A percentile compares a stretch with the other conserved stretches of the same genome.
Evolutionary conservation across 768 basidiomycete species (phyloP).

Genomic region (Paxillus involutus): DNA sequence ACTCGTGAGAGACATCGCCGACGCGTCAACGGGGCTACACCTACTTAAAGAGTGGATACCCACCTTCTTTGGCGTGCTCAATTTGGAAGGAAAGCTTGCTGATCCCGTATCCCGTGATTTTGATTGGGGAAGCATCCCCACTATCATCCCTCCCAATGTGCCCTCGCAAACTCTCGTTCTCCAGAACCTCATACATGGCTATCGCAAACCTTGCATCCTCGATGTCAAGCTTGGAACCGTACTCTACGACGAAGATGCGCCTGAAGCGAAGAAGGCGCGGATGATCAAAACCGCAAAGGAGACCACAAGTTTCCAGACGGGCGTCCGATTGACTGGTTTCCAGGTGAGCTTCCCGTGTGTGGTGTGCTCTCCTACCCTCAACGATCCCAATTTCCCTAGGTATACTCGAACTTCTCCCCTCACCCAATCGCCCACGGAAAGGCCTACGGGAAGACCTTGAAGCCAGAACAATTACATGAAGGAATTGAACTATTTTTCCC

Average conservation of each 20-base stretch:
- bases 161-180: constrained; percentile 71
- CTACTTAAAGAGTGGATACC: constrained; percentile 62
- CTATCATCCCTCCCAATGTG: constrained; percentile 15
- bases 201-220: constrained; percentile 80
- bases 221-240: constrained; percentile 93
- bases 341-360: constrained; percentile 52
- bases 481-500: constrained; percentile 84
- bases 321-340: constrained; percentile 85
- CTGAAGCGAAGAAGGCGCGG: constrained; percentile 71
- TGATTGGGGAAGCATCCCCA: constrained; percentile 11
- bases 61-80: constrained; percentile 76
- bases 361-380: neutral
- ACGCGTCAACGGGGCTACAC: constrained; percentile 15
- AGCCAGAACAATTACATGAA: constrained; percentile 63
- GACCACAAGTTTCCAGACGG: constrained; percentile 75
- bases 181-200: constrained; percentile 76
- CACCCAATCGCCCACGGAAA: constrained; percentile 67
- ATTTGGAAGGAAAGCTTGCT: constrained; percentile 53
- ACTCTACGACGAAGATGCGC: constrained; percentile 70
- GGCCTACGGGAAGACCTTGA: constrained; percentile 76
- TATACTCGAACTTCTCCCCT: constrained; percentile 62
- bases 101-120: constrained; percentile 8
- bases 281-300: constrained; percentile 71
- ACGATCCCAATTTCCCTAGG: constrained; percentile 41
- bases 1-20: constrained; percentile 35